Base-by-base conservation (phyloP, 2,329 filamentous ascomycete genomes). In the Hymenoscyphus fructigenus region DNA sequence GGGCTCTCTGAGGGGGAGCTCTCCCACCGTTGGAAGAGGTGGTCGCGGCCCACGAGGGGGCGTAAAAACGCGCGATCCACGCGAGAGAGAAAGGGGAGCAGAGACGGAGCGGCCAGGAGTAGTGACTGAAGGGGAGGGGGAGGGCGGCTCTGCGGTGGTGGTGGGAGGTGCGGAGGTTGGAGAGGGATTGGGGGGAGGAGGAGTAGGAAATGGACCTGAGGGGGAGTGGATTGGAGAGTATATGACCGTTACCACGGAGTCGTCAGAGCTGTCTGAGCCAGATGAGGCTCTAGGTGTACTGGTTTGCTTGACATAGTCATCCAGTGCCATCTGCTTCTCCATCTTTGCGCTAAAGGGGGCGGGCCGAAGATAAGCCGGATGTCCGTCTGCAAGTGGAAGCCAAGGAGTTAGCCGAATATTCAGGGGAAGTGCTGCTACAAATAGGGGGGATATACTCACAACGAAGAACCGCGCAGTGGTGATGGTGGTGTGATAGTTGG, bases 171-270 rank as follows among this genome's bases (percentile, higher is more conserved):
- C 28, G 28, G 28, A 29, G 28, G 28, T 29, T 29, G 28, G 28
- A 29, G 32, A 34, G 32, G 32, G 7, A 12, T 34, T 34, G 32
- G 44, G 10, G 5, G 44, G 44, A 50, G 44, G 44, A 50, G 44
- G 41, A 47, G n/a, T 4, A 15, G 41, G 41, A 47, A 7, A 20
- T 3, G 41, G n/a, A 10, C 41, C 41, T 4, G 41, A 50, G 5
- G 44, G 44, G 41, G 14, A 47, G 4, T 4, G 15, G 44, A 50
- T 5, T 2, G 55, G 55, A 28, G 55, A 57, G 55, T 57, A 57
- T 57, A 57, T 57, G 26, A 57, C 55, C 17, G 55, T 57, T 15
- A 57, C 55, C 17, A 57, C 55, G 17, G 55, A 57, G 29, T 34
- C 32, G 32, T 34, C 32, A 34, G 55, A 57, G 55, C 29, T 57